These are phyloP conservation scores for Heritiera fomes DNA, from an alignment of 345 rosid species.

Conservation along the genomic window DNA sequence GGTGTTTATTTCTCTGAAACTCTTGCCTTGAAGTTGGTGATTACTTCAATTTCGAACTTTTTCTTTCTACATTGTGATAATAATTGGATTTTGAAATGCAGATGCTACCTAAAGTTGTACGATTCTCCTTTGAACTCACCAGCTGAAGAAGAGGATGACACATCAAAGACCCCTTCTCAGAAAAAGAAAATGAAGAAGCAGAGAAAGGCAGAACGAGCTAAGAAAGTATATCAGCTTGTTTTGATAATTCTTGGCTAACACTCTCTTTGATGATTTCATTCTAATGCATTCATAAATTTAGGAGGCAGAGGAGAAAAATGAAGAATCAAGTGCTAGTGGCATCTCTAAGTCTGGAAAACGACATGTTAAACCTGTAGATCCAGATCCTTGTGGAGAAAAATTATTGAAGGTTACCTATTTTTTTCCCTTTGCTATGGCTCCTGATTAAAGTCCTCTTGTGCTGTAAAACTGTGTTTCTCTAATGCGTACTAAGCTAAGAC, in stretches of 20 bases:
- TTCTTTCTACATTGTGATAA: neutral
- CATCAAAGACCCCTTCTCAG: slow-evolving; percentile 84
- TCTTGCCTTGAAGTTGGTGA: neutral
- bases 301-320: slow-evolving; percentile 93
- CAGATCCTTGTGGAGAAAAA: slow-evolving; percentile 92
- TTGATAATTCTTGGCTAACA: neutral
- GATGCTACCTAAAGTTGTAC: slow-evolving; percentile 85
- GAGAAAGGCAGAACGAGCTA: slow-evolving; percentile 95
- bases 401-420: slow-evolving; percentile 69
- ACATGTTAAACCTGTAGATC: slow-evolving; percentile 85
- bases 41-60: neutral
- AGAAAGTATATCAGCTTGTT: slow-evolving; percentile 58
- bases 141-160: slow-evolving; percentile 72
- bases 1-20: neutral
- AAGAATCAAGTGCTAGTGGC: slow-evolving; percentile 69
- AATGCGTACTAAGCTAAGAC: neutral
- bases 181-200: slow-evolving; percentile 94
- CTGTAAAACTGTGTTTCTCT: slow-evolving; percentile 13
- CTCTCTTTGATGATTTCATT: slow-evolving; percentile 23
- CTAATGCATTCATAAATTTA: slow-evolving; percentile 33
- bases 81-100: slow-evolving; percentile 39
- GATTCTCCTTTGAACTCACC: slow-evolving; percentile 80
- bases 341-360: slow-evolving; percentile 87
- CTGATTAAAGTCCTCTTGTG: slow-evolving; percentile 11
- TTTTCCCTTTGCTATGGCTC: neutral